These are phyloP conservation scores for Lactarius sp. DNA, from an alignment of 768 basidiomycete species.

Conservation along the genomic window DNA sequence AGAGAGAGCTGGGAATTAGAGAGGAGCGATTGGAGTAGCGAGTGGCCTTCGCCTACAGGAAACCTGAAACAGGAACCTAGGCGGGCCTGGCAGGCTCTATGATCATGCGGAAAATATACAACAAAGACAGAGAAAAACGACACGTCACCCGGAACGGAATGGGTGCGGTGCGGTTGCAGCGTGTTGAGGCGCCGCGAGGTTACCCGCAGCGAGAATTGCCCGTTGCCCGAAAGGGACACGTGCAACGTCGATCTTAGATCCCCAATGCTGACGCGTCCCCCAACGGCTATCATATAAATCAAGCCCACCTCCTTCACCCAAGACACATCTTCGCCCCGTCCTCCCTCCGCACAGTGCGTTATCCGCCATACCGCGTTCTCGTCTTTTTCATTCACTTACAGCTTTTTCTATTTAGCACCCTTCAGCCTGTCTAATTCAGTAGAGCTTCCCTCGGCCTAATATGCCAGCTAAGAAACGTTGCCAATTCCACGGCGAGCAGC, in stretches of 20 bases:
- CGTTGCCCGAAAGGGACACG: slow-evolving; percentile 7
- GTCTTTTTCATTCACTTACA: background rate
- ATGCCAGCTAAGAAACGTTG: slow-evolving; percentile 90
- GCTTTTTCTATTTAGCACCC: background rate
- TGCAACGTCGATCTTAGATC: slow-evolving; percentile 24
- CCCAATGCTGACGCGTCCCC: slow-evolving; percentile 27
- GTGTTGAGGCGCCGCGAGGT: slow-evolving; percentile 12
- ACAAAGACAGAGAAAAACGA: background rate
- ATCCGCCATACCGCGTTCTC: no score
- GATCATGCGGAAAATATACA: background rate
- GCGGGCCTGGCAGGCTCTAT: background rate
- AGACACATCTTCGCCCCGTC: background rate
- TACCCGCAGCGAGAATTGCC: background rate
- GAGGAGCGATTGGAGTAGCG: background rate
- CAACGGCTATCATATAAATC: slow-evolving; percentile 23
- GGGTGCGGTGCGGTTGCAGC: background rate
- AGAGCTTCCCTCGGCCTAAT: slow-evolving; percentile 20
- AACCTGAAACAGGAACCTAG: slow-evolving; percentile 13
- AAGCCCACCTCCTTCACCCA: background rate
- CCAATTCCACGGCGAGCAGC: slow-evolving; percentile 53
- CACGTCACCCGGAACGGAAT: background rate
- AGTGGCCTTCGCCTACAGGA: background rate
- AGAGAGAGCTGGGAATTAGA: background rate
- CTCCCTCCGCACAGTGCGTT: slow-evolving; percentile 4
- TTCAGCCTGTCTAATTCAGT: slow-evolving; percentile 13